Evolutionary conservation across 2,329 filamentous ascomycete genomes (phyloP), one percentile per base, ranked within the genome.

Genomic region (Colletotrichum simmondsii): DNA sequence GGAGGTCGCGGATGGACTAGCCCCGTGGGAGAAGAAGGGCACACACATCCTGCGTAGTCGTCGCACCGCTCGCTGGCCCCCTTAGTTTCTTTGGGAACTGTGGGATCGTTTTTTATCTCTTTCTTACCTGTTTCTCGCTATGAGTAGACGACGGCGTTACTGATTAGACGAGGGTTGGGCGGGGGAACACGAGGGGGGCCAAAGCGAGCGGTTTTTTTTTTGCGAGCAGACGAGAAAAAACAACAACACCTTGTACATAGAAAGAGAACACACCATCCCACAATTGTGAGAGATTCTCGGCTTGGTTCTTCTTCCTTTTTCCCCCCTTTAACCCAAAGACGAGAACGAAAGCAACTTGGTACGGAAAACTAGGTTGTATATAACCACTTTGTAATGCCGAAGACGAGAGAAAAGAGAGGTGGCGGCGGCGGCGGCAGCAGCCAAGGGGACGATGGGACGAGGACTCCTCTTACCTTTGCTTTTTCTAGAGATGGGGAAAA

Each of bases 341-440:
- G 60, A 46, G 42, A 46, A 57, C 61, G 60, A 46, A 52, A 35
- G 42, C 61, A 64, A 14, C 49, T 24, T 64, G 24, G 60, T 52
- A 64, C 42, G n/a, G 26, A 42, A 32, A 42, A 32, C 52, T 28
- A 42, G 63, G 65, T 37, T 74, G 70, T 74, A 72, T n/a, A 74
- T 70, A 74, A 22, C 61, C 71, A 35, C 37, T 57, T 72, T 74
- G 58, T 74, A 74, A 74, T 74, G 72, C 60, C 60, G 37, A 72
- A 74, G 65, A 72, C 42, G 37, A 60, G 35, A 42, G 35, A 42
- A 65, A 42, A 26, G 35, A 26, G 19, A 26, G 5, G 22, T 4
- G 46, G 46, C 22, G 30, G 49, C 49, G 24, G 32, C 32, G 19
- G 24, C 14, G 32, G 61, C 61, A 42, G 49, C 30, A 28, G 52